Conservation (phyloP, 768 basidiomycete genomes). For the Calocybe gangraenosa region DNA sequence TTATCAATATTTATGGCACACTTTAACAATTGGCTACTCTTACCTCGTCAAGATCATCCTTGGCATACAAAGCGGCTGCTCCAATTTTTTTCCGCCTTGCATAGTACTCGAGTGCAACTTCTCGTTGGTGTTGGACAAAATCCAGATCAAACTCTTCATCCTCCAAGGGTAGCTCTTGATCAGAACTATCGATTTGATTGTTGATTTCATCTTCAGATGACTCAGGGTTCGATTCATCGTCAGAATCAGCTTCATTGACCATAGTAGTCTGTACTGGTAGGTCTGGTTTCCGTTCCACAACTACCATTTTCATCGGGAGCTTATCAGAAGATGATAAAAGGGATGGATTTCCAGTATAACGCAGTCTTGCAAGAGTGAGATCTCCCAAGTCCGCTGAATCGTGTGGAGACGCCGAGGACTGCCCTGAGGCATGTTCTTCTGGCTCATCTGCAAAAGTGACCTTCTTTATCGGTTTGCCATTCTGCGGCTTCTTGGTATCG, state of each 20-base stretch:
- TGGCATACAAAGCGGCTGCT: constrained; percentile 42
- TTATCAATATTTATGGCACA: constrained; percentile 3
- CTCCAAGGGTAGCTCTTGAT: constrained; percentile 32
- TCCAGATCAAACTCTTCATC: constrained; percentile 58
- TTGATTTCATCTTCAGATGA: constrained; percentile 21
- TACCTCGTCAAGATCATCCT: constrained; percentile 42
- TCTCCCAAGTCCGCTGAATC: constrained; percentile 45
- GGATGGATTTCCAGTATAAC: constrained; percentile 31
- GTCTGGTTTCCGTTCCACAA: constrained; percentile 60
- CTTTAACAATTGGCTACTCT: constrained; percentile 10
- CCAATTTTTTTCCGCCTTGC: constrained; percentile 56
- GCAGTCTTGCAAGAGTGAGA: constrained; percentile 46
- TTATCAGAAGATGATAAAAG: constrained; percentile 32
- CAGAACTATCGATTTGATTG: constrained; percentile 5
- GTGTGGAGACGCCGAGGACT: constrained; percentile 15
- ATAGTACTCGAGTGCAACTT: constrained; percentile 70
- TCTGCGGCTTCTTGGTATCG: constrained; percentile 20
- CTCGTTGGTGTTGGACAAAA: constrained; percentile 64
- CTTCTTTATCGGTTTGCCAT: constrained; percentile 40
- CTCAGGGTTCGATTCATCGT: constrained; percentile 59
- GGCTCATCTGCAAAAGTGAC: constrained; percentile 59
- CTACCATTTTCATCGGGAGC: constrained; percentile 60
- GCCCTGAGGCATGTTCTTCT: constrained; percentile 15
- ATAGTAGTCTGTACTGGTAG: constrained; percentile 18
- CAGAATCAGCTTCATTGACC: constrained; percentile 45